phyloP scores from a whole-genome alignment of 2,329 filamentous ascomycete genomes.

The Claviceps purpurea region DNA sequence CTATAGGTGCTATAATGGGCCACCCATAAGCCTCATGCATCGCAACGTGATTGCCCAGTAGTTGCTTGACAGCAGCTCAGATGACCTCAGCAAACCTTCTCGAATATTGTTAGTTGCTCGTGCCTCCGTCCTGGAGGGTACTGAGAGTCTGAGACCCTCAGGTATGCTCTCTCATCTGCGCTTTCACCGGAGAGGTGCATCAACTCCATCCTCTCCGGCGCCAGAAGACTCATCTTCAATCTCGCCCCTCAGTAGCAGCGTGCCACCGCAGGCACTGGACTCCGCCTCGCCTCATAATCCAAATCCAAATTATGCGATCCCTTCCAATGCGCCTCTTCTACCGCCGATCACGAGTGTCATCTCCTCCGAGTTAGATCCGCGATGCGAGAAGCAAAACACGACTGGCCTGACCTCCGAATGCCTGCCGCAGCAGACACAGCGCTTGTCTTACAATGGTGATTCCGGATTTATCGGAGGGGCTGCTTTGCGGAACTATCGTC shows the following conservation, averaged over 20 bases:
- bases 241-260: conserved; percentile 24
- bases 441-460: conserved; percentile 22
- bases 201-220: conserved; percentile 40
- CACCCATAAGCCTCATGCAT: background rate
- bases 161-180: conserved; percentile 40
- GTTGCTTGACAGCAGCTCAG: background rate
- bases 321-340: conserved; percentile 30
- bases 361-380: conserved; percentile 22
- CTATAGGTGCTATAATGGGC: background rate
- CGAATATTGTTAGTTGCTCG: background rate
- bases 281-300: conserved; percentile 21
- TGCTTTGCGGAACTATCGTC: conserved; percentile 37
- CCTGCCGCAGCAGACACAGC: conserved; percentile 15
- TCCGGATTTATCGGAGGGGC: conserved; percentile 42
- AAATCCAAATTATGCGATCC: conserved; percentile 20
- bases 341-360: conserved; percentile 38
- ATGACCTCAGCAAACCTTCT: background rate
- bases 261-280: conserved; percentile 29
- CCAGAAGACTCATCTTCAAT: conserved; percentile 31
- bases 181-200: conserved; percentile 44
- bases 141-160: background rate
- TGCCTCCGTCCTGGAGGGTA: background rate
- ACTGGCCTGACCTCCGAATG: conserved; percentile 10
- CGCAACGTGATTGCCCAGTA: conserved; percentile 1
- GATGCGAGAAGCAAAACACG: conserved; percentile 10